Evolutionary conservation across 176 grass and related monocot genomes (phyloP), one percentile per base, ranked within the genome.

Genomic region (Oryza nivara): DNA sequence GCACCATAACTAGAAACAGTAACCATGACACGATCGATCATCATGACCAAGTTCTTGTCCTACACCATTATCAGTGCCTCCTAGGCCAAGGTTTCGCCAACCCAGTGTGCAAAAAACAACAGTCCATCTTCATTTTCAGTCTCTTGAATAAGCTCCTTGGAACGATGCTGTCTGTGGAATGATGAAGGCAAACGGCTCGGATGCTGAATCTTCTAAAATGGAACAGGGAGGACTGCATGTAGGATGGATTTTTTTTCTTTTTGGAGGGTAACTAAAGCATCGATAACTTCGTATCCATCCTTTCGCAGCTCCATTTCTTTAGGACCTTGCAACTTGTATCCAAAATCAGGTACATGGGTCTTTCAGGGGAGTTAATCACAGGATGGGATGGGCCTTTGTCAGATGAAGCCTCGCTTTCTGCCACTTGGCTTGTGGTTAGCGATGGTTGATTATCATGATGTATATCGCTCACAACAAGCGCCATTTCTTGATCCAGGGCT

Each of bases 41-140:
- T 22, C 3, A 5, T 14, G 15, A 28, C 28, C 64, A 75, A 23
- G 26, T 51, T 63, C 9, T 19, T 19, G 47, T 81, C 51, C 47
- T 61, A 79, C 43, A 77, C 38, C 40, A 83, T 30, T 44, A 19
- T 54, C 51, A 54, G 16, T 19, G 14, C 5, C 4, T 54, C 51
- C 19, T 54, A 54, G 61, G 44, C 14, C 61, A 20, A 25, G 60
- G 35, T 12, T 75, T 72, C 2, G 17, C 34, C 36, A 64, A 35
- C 32, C 41, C 64, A 5, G 14, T 72, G 48, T 40, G 63, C 40
- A 51, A 49, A 10, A 23, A 64, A 63, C 3, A 89, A 5, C 8
- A 64, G 3, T 22, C 76, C 70, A 2, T 71, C 82, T 85, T 76
- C 65, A 8, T 51, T 22, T 79, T 70, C n/a, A 72, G 81, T 36